Conservation (phyloP, 768 basidiomycete genomes). For the Scleroderma bovista region DNA sequence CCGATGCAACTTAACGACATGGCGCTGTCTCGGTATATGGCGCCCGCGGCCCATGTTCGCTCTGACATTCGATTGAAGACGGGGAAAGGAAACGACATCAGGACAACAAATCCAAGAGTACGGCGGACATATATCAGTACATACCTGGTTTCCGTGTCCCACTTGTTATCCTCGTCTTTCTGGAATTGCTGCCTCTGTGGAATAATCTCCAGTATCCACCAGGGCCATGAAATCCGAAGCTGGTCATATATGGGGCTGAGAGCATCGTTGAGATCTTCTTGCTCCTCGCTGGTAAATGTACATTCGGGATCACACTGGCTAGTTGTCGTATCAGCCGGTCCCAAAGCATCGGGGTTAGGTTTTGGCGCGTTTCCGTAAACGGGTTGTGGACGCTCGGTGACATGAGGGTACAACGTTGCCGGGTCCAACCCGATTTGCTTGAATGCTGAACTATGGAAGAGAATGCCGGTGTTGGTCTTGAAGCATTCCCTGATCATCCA, state of each 20-base stretch:
- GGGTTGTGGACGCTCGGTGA: conserved; percentile 38
- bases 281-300: conserved; percentile 43
- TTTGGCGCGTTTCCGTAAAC: conserved; percentile 10
- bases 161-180: conserved; percentile 16
- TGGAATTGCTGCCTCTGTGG: conserved; percentile 33
- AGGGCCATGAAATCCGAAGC: conserved; percentile 37
- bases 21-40: conserved; percentile 31
- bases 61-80: neutral
- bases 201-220: conserved; percentile 66
- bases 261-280: conserved; percentile 59
- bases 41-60: conserved; percentile 35
- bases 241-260: conserved; percentile 51
- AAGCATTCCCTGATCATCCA: conserved; percentile 76
- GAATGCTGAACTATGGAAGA: conserved; percentile 47
- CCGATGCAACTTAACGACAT: conserved; percentile 38
- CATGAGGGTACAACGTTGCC: conserved; percentile 38
- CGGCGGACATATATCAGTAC: neutral
- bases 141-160: conserved; percentile 13
- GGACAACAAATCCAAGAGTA: no score
- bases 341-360: conserved; percentile 5
- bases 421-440: conserved; percentile 37
- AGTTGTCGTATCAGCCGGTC: neutral
- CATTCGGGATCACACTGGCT: no score
- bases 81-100: neutral
- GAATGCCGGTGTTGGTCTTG: conserved; percentile 48